Conservation (phyloP, 805 yeast species). For the Metschnikowia proteae region DNA sequence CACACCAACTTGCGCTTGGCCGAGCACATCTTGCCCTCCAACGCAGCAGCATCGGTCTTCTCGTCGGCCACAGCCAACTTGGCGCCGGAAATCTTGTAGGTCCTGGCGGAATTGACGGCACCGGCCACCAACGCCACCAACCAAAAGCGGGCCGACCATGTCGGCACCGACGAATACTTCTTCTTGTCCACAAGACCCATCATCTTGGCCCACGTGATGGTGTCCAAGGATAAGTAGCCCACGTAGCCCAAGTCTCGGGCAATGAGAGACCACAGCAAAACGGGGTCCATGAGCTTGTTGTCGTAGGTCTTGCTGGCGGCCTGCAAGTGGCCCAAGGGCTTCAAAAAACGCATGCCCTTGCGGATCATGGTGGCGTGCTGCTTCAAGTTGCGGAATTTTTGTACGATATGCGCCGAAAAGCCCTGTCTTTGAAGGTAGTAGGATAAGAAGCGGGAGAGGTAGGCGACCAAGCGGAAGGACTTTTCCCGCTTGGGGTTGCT, state of each 20-base stretch:
- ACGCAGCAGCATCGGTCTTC: slow-evolving; percentile 31
- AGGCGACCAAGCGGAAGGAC: slow-evolving; percentile 72
- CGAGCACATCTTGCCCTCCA: slow-evolving; percentile 42
- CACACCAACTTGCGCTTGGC: slow-evolving; percentile 65
- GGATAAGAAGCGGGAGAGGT: slow-evolving; percentile 69
- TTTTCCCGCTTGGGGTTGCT: slow-evolving; percentile 76
- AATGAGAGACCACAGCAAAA: slow-evolving; percentile 50
- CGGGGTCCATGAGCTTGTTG: slow-evolving; percentile 64
- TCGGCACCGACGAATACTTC: slow-evolving; percentile 48
- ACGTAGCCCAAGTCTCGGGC: slow-evolving; percentile 59
- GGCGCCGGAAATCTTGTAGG: slow-evolving; percentile 44
- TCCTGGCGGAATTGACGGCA: slow-evolving; percentile 55
- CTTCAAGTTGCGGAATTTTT: slow-evolving; percentile 54
- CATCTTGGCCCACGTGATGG: slow-evolving; percentile 57
- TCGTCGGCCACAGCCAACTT: slow-evolving; percentile 27
- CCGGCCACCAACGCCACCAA: slow-evolving; percentile 64
- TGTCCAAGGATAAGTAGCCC: slow-evolving; percentile 60
- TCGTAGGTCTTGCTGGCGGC: slow-evolving; percentile 65
- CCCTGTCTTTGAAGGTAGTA: slow-evolving; percentile 59
- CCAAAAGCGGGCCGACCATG: slow-evolving; percentile 73
- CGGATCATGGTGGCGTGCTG: slow-evolving; percentile 64
- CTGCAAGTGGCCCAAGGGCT: slow-evolving; percentile 70
- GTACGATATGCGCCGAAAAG: slow-evolving; percentile 43
- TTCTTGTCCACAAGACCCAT: slow-evolving; percentile 51
- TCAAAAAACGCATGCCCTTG: slow-evolving; percentile 79